phyloP scores from a whole-genome alignment of 1,139 yeast genomes.

The Suhomyces maxii region DNA sequence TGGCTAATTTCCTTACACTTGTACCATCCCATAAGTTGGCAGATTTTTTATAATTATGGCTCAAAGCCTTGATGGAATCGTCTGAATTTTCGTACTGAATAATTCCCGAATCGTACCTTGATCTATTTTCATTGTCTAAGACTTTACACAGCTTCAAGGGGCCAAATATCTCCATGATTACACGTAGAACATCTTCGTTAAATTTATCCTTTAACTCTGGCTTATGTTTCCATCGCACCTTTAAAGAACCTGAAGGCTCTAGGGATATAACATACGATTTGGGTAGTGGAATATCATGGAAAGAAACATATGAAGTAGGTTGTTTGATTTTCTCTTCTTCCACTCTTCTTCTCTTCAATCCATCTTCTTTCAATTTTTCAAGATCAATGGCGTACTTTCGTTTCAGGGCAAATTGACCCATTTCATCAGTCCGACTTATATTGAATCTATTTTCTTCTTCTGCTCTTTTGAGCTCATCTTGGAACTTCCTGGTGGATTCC shows the following conservation, averaged over 20 bases:
- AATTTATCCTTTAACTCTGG: constrained; percentile 35
- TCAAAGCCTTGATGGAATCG: constrained; percentile 34
- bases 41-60: constrained; percentile 42
- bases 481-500: constrained; percentile 32
- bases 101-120: constrained; percentile 40
- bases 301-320: constrained; percentile 20
- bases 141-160: constrained; percentile 22
- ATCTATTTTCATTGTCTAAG: constrained; percentile 13
- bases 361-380: constrained; percentile 34
- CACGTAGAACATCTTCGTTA: constrained; percentile 29
- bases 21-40: constrained; percentile 51
- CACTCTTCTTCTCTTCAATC: constrained; percentile 26
- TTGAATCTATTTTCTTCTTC: constrained; percentile 20
- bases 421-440: constrained; percentile 5
- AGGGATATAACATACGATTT: constrained; percentile 2
- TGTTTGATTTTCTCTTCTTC: constrained; percentile 17
- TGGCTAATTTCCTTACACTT: constrained; percentile 47
- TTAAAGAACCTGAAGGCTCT: constrained; percentile 8
- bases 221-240: constrained; percentile 47
- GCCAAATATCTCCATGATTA: constrained; percentile 52
- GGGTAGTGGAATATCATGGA: constrained; percentile 18
- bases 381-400: constrained; percentile 20
- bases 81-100: constrained; percentile 28
- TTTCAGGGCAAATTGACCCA: constrained; percentile 5
- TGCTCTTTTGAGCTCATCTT: constrained; percentile 33